Evolutionary conservation across 2,329 filamentous ascomycete genomes (phyloP), one percentile per base, ranked within the genome.

Genomic region (Stagonosporopsis chrysanthemi): DNA sequence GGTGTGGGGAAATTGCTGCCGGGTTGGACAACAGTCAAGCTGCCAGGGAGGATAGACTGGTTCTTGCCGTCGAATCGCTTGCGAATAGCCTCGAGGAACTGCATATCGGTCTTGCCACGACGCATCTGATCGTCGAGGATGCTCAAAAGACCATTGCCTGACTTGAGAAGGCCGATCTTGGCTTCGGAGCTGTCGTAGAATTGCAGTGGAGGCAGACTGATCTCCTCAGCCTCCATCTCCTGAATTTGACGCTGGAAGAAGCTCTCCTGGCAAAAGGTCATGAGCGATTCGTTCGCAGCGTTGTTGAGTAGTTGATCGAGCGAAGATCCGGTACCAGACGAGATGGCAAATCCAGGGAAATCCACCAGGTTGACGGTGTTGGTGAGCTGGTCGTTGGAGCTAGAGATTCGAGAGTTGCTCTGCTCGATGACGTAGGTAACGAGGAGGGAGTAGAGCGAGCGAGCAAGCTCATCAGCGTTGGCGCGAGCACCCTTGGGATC

Each of bases 181-280:
- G 94, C 92, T 75, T 98, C 95, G 0, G 91, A 92, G 76, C 98
- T 99, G 77, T 99, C 95, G 68, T 97, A 99, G 77, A 98, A 99
- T 79, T 92, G 97, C 0, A 94, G 97, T 0, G 93, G 89, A 2
- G 93, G 86, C 2, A 99, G 91, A 29, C 84, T 87, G 33, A 99
- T 91, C 74, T 99, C 95, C 75, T 99, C 95, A 1, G 89, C 92
- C 72, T 99, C 95, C 22, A 99, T 83, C 79, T 96, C 86, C 61
- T 98, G 94, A 0, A 93, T 92, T 76, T 95, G 96, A 65, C 89
- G 88, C 71, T 97, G 93, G 75, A 98, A 99, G 79, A 99, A 98
- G 76, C 90, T 96, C 73, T 97, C 93, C 23, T 98, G 83, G 31
- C 92, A 93, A 68, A 97, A 88, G 73, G 97, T 95, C 80, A 97